Base-by-base conservation (phyloP, 768 basidiomycete genomes). In the Megacollybia marginata region DNA sequence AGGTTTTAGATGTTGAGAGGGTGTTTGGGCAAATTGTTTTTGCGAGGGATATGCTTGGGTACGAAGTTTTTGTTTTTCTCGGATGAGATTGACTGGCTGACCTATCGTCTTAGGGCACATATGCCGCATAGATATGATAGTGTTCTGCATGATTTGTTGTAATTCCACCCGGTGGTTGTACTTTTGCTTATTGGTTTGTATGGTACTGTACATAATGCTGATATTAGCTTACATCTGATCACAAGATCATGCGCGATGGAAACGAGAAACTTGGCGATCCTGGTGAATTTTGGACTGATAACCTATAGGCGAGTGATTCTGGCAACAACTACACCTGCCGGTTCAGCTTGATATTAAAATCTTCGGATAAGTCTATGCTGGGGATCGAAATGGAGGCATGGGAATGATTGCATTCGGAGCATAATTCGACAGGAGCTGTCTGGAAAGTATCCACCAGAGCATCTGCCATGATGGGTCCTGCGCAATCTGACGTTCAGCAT, bases 11-110 rank as follows among this genome's bases (percentile, higher is more conserved):
- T 51, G 82, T 83, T 12, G 83, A 89, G 65, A 75, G 77, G 56
- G 85, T 88, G 43, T 92, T 91, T 60, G 75, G 74, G 13, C 88
- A 92, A 64, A 79, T 92, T 50, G 78, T 90, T 6, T 92, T 92
- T 65, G 80, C 88, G 33, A 74, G 74, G 62, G 84, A 88, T 60
- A 92, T 92, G 90, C 69, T 92, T 52, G 83, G 80, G 86, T 84
- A 54, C 33, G 76, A 67, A 9, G 20, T 16, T 53, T 53, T 45
- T 38, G 40, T 28, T 40, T n/a, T 9, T 36, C n/a, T n/a, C 16
- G 15, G 34, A 13, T 36, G 15, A 33, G 12, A 19, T 19, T 12
- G 16, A 18, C 13, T 23, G 11, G 54, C 34, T 48, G 33, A 48
- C 16, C 2, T 28, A 47, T 36, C 12, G 7, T 20, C 11, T 11